A percentile compares a stretch with the other conserved stretches of the same genome.
These are phyloP conservation scores for Nitzschia sp. DNA, from an alignment of 108 stramenopile species.

Conservation along the genomic window DNA sequence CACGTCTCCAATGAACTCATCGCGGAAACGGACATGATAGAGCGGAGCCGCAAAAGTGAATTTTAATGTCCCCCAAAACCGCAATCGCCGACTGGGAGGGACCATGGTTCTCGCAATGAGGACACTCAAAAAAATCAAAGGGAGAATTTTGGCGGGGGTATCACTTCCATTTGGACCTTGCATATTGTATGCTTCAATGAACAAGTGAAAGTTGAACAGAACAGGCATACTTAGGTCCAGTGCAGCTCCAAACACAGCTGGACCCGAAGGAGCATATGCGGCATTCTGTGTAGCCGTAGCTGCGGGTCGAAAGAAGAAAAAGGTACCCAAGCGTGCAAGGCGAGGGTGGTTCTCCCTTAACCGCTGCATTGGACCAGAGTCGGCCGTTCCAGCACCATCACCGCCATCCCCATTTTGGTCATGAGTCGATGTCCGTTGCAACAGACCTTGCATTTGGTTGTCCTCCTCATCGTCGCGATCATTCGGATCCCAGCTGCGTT, in stretches of 20 bases:
- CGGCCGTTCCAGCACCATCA: constrained; percentile 2
- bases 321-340: constrained; percentile 41
- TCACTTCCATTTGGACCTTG: constrained; percentile 39
- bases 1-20: constrained; percentile 80
- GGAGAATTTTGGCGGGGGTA: constrained; percentile 70
- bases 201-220: constrained; percentile 88
- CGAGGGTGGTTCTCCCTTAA: constrained; percentile 46
- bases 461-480: constrained; percentile 30
- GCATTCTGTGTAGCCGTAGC: constrained; percentile 47
- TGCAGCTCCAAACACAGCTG: constrained; percentile 77
- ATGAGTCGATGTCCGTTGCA: constrained; percentile 15
- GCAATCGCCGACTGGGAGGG: constrained; percentile 60
- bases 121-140: constrained; percentile 75
- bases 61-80: constrained; percentile 79
- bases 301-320: constrained; percentile 46
- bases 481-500: constrained; percentile 13
- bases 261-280: constrained; percentile 83
- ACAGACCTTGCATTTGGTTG: constrained; percentile 9
- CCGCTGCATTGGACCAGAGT: constrained; percentile 28
- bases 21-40: constrained; percentile 64
- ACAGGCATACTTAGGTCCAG: constrained; percentile 82
- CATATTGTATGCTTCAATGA: constrained; percentile 64
- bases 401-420: background rate
- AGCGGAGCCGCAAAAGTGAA: constrained; percentile 68
- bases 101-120: constrained; percentile 64